Conservation (phyloP, 2,329 filamentous ascomycete genomes). For the Diplodia corticola region DNA sequence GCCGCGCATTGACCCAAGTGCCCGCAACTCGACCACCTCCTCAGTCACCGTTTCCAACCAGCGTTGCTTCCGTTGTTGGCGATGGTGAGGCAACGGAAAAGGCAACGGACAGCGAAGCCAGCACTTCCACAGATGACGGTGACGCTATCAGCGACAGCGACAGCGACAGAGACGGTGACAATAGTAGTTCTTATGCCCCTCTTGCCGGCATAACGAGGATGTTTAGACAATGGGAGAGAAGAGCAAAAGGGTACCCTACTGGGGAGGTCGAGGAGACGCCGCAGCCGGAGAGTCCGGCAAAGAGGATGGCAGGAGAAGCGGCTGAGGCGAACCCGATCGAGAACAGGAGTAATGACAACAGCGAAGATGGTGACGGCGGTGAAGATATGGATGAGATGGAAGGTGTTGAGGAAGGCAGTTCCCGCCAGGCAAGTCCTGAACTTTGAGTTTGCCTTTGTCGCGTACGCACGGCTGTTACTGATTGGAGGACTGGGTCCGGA, state of each 20-base stretch:
- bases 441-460: neutral
- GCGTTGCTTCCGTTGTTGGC: neutral
- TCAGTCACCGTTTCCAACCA: neutral
- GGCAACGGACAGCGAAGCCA: neutral
- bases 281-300: neutral
- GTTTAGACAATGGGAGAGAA: neutral
- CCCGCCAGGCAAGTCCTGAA: slow-evolving; percentile 12
- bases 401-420: neutral
- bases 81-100: neutral
- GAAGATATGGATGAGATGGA: neutral
- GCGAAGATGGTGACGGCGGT: neutral
- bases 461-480: neutral
- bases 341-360: neutral
- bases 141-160: neutral
- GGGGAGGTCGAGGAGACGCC: slow-evolving; percentile 8
- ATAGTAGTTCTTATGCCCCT: neutral
- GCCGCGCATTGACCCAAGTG: neutral
- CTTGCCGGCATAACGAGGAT: neutral
- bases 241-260: neutral
- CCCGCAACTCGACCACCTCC: neutral
- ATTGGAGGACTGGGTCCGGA: neutral
- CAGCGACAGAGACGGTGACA: neutral
- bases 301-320: neutral
- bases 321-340: neutral
- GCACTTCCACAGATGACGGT: too few species aligned